These are phyloP conservation scores for Thuja plicata DNA, from an alignment of 83 land plant genomes.

Conservation along the genomic window DNA sequence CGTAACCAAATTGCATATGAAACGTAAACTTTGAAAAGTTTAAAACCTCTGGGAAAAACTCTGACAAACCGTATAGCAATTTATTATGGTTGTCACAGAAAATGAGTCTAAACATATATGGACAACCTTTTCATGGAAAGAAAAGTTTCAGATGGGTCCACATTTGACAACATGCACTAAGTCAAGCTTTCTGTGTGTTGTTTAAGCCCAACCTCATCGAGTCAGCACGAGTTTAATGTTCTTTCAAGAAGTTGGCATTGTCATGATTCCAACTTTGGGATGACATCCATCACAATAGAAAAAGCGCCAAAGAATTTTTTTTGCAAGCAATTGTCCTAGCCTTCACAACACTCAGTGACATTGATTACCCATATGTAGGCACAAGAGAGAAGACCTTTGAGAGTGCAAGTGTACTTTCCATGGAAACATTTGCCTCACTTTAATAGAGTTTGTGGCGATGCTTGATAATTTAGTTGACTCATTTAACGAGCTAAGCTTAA, in stretches of 20 bases:
- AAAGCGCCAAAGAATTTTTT: constrained; percentile 1
- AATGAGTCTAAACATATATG: too few species aligned
- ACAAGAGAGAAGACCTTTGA: constrained; percentile 49
- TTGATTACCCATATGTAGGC: constrained; percentile 2
- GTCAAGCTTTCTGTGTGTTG: neutral
- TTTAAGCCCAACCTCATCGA: neutral
- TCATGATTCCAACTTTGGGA: neutral
- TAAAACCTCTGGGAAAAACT: too few species aligned
- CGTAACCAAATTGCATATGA: too few species aligned
- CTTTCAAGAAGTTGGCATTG: constrained; percentile 32
- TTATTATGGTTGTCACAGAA: too few species aligned
- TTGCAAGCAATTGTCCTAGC: constrained; percentile 44
- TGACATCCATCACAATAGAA: neutral
- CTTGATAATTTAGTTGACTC: constrained; percentile 57
- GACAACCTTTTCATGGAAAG: too few species aligned
- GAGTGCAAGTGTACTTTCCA: constrained; percentile 61
- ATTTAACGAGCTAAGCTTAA: constrained; percentile 50
- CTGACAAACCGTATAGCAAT: too few species aligned
- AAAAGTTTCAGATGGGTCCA: too few species aligned
- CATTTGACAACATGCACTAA: neutral
- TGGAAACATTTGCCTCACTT: constrained; percentile 65
- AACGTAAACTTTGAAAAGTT: too few species aligned
- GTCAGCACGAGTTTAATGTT: neutral
- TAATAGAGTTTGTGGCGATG: constrained; percentile 71
- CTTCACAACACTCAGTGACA: constrained; percentile 13